These are phyloP conservation scores for Didymella exigua DNA, from an alignment of 2,329 filamentous ascomycete species.

Conservation along the genomic window DNA sequence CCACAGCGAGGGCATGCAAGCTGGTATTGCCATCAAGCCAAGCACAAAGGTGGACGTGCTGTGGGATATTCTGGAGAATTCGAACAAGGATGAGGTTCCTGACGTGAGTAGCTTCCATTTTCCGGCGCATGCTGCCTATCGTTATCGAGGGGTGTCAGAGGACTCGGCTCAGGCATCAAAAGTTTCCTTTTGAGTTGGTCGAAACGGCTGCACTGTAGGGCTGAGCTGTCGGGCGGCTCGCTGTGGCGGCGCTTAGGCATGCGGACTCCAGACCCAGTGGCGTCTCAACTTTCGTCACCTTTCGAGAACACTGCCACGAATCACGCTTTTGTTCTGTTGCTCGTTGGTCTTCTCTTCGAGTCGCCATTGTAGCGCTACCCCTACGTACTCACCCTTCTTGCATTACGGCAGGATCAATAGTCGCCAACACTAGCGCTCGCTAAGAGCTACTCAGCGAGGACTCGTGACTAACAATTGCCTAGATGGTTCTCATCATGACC, in stretches of 20 bases:
- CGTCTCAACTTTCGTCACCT: constrained; percentile 12
- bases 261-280: constrained; percentile 25
- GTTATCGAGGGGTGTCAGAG: not conserved
- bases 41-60: constrained; percentile 88
- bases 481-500: constrained; percentile 99
- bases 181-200: not conserved
- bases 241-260: constrained; percentile 43
- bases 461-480: constrained; percentile 15
- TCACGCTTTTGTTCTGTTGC: not conserved
- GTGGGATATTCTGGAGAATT: constrained; percentile 82
- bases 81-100: constrained; percentile 75
- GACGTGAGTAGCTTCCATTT: constrained; percentile 68
- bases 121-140: not conserved
- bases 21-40: constrained; percentile 95
- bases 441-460: not conserved
- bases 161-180: not conserved
- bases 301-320: constrained; percentile 24
- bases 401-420: constrained; percentile 14
- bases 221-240: constrained; percentile 34
- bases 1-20: constrained; percentile 83
- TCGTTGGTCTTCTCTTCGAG: constrained; percentile 17
- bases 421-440: not conserved
- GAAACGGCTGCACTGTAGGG: constrained; percentile 19
- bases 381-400: constrained; percentile 20
- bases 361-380: constrained; percentile 5